Evolutionary conservation across 495 filamentous ascomycete species (phyloP), one percentile per base, ranked within the genome.

Genomic region (Daldinia caldariorum): DNA sequence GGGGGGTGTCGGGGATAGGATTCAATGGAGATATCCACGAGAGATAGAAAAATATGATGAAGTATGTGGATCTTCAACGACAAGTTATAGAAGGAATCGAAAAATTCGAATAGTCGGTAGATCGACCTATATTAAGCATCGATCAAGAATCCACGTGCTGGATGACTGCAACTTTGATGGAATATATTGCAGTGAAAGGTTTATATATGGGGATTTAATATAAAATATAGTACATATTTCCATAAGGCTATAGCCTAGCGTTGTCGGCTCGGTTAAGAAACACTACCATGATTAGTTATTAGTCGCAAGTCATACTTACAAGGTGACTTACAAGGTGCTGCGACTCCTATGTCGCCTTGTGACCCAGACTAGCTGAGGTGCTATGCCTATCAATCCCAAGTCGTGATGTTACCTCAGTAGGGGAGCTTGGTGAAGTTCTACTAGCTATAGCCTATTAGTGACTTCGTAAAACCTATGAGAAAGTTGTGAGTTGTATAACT

Each of bases 281-380:
- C 26, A 13, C 47, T 60, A 37, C 18, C 35, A 12, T 38, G 20
- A 26, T 26, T 6, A 35, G 18, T 0, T 3, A 1, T 26, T 5
- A 34, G 61, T 32, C 43, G 6, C 26, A 53, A 47, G 9, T 18
- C 14, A 60, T 14, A 47, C 29, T 22, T 4, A 50, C 50, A 61
- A 51, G 58, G 67, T 38, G 34, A 47, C 29, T 22, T 4, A 50
- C 50, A 61, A 51, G 58, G 67, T 38, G 34, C 43, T 58, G 37
- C 47, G 67, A 61, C 51, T 49, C 50, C 56, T 20, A 51, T 18
- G 58, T 51, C n/a, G 63, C 63, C 57, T 67, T 60, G 56, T 43
- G 64, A 39, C 55, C 61, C 49, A 61, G 58, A 39, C 29, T 6
- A 34, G 47, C 31, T 53, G 31, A 61, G 39, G 56, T 51, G 43